phyloP scores from a whole-genome alignment of 2,329 filamentous ascomycete genomes.

The Arthrobotrys sinensis region DNA sequence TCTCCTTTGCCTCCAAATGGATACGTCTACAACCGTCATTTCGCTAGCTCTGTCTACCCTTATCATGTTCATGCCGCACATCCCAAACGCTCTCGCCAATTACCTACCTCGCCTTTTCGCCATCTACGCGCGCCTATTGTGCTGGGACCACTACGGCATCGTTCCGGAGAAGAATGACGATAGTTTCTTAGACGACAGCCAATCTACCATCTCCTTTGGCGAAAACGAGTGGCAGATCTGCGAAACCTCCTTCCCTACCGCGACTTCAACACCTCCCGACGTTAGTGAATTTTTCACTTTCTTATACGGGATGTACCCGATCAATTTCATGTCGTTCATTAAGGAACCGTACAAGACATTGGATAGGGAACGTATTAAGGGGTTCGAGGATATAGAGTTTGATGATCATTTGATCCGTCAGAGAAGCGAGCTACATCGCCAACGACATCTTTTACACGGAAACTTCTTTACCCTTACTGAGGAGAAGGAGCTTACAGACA shows the following conservation, averaged over 20 bases:
- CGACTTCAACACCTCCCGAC: conserved; percentile 77
- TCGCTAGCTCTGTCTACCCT: conserved; percentile 81
- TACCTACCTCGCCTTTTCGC: conserved; percentile 83
- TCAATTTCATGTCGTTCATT: conserved; percentile 90
- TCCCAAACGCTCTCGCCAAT: conserved; percentile 79
- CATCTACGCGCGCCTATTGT: conserved; percentile 83
- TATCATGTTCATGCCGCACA: conserved; percentile 86
- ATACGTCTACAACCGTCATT: conserved; percentile 83
- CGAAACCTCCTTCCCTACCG: conserved; percentile 74
- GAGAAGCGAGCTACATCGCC: conserved; percentile 81
- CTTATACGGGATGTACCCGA: conserved; percentile 84
- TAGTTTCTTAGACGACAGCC: conserved; percentile 50
- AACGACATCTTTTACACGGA: conserved; percentile 82
- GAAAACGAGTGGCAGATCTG: conserved; percentile 76
- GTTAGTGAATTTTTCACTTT: conserved; percentile 84
- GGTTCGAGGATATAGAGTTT: conserved; percentile 81
- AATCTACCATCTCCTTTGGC: conserved; percentile 57
- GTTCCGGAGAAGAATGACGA: conserved; percentile 38
- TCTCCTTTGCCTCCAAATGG: conserved; percentile 80
- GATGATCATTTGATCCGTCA: conserved; percentile 83
- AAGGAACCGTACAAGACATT: conserved; percentile 85
- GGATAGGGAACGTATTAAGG: conserved; percentile 79
- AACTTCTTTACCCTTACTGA: conserved; percentile 86
- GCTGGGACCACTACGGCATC: conserved; percentile 77
- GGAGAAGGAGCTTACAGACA: conserved; percentile 83